Conservation (phyloP, 495 filamentous ascomycete species). For the Chaetomidium leptoderma region DNA sequence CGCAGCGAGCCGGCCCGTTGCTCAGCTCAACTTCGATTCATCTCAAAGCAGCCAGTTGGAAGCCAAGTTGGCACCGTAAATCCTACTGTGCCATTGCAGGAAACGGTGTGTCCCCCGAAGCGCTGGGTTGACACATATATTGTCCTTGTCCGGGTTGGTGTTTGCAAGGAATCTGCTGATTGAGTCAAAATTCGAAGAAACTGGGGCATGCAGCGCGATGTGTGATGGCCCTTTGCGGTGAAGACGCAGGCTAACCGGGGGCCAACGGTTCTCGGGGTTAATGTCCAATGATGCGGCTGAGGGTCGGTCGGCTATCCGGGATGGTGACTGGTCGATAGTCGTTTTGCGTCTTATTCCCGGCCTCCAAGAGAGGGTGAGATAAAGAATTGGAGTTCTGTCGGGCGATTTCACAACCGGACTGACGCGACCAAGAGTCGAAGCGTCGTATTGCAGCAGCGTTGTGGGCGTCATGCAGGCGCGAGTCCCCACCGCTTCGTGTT, state of each 20-base stretch:
- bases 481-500: slow-evolving; percentile 5
- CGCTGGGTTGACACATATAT: background rate
- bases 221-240: background rate
- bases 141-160: background rate
- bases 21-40: background rate
- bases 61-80: background rate
- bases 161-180: slow-evolving; percentile 2
- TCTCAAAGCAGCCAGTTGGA: background rate
- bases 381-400: background rate
- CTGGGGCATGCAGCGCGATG: background rate
- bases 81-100: background rate
- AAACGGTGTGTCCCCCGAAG: background rate
- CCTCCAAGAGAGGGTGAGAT: background rate
- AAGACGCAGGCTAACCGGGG: background rate
- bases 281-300: background rate
- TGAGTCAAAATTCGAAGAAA: background rate
- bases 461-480: background rate
- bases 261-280: background rate
- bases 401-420: slow-evolving; percentile 5
- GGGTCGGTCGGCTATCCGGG: background rate
- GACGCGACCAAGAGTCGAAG: slow-evolving; percentile 1
- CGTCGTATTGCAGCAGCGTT: slow-evolving; percentile 14
- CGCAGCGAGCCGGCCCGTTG: background rate
- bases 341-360: slow-evolving; percentile 9
- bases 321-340: background rate